Conservation (phyloP, 2,329 filamentous ascomycete genomes). For the Aurifilum marmelostoma region DNA sequence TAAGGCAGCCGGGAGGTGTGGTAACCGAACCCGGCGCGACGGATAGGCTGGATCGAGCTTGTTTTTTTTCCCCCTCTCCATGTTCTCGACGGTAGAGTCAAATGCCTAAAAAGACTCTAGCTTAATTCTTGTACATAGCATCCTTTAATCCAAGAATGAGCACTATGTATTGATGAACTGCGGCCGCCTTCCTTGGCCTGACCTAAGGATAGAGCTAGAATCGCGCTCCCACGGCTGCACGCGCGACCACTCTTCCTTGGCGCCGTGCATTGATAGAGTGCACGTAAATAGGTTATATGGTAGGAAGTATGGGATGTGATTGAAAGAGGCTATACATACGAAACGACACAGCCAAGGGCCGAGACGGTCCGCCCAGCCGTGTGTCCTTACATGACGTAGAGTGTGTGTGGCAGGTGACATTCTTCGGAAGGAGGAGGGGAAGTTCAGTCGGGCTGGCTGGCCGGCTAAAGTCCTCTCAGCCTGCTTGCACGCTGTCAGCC, state of each 20-base stretch:
- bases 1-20: constrained; percentile 4
- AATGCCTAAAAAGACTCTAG: constrained; percentile 1
- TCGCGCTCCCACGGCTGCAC: no score
- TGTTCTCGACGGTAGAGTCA: constrained; percentile 3
- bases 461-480: constrained; percentile 13
- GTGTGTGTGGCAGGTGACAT: background rate
- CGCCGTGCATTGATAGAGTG: no score
- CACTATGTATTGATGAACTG: background rate
- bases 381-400: background rate
- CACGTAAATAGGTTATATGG: background rate
- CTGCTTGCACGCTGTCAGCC: background rate
- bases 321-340: background rate
- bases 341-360: background rate
- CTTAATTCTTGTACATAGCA: constrained; percentile 20
- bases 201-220: background rate
- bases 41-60: background rate
- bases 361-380: constrained; percentile 16
- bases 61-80: background rate
- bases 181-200: background rate
- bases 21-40: constrained; percentile 1
- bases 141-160: constrained; percentile 17
- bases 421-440: background rate
- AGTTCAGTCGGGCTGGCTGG: background rate
- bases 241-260: no score
- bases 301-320: background rate